phyloP scores from a whole-genome alignment of 371 early-diverging fungal species.

The Capillidium heterosporum region DNA sequence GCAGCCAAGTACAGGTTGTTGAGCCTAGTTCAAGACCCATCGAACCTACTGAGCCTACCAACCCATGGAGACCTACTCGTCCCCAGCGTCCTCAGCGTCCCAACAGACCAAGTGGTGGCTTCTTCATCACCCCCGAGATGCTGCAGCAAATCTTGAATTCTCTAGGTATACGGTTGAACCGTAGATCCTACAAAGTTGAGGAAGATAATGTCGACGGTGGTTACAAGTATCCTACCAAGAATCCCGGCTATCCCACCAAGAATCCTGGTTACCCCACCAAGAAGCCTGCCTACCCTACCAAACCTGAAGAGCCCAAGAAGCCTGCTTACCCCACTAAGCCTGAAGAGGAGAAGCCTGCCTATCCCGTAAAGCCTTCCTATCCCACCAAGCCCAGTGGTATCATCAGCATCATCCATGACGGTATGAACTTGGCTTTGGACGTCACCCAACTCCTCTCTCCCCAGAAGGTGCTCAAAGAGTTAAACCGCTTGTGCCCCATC shows the following conservation, averaged over 20 bases:
- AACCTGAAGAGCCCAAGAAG: background rate
- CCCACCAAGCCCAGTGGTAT: background rate
- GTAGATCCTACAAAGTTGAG: background rate
- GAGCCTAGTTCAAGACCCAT: too few species aligned
- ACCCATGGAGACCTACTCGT: too few species aligned
- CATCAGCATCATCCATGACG: background rate
- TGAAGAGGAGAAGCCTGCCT: too few species aligned
- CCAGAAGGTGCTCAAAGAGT: background rate
- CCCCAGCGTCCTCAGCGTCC: background rate
- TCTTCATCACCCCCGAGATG: background rate
- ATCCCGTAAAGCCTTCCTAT: background rate
- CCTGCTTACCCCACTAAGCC: background rate
- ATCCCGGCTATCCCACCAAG: too few species aligned
- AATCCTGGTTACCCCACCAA: too few species aligned
- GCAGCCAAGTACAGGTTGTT: too few species aligned
- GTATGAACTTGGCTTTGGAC: background rate
- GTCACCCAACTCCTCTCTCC: background rate
- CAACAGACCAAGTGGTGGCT: background rate
- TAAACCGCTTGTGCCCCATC: background rate
- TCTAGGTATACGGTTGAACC: background rate
- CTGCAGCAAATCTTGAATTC: background rate
- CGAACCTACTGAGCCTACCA: too few species aligned
- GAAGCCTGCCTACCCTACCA: too few species aligned
- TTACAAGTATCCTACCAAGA: background rate
- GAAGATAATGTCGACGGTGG: background rate